Base-by-base conservation (phyloP, 805 yeast genomes). In the Schizosaccharomyces octosporus region DNA sequence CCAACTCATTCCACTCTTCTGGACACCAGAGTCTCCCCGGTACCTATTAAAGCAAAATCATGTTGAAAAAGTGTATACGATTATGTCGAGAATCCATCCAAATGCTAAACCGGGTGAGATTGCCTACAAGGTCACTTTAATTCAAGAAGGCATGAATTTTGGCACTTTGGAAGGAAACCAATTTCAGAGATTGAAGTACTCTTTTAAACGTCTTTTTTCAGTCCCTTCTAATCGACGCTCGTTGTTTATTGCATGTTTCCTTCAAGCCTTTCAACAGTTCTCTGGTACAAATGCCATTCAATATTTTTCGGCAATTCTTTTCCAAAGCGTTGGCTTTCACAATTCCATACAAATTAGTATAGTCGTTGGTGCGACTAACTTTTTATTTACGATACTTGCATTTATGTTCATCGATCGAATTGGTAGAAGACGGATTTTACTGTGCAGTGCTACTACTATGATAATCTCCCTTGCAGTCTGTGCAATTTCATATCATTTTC, bases 251-350 rank as follows among this genome's bases (percentile, higher is more conserved):
- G 90, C 89, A 9, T 87, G 95, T 75, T 95, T 93, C 45, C 74
- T 90, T 66, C 97, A 90, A 73, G 95, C 94, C 63, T 84, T 90
- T 68, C 97, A 89, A 74, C 97, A 89, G 73, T 88, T 89, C 68
- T 85, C 95, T 19, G 97, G 97, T 66, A 89, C 89, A 80, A 89
- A 89, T 73, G 86, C 96, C 2, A 78, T 89, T 66, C 85, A 89
- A 94, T 89, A 89, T 74, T 89, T 88, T 72, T 84, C 94, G 60
- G 82, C 94, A 43, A 89, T 97, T 1, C 84, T 89, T 66, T 89
- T 89, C 69, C 83, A 87, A 72, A 82, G 90, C 59, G 85, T 88
- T 61, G 97, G 97, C 2, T 89, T 89, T 70, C 32, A 57, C 11
- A 81, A 89, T 71, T 79, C 97, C 13, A 84, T 95, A n/a, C 95